These are phyloP conservation scores for Hypoxylon subgilvum DNA, from an alignment of 495 filamentous ascomycete genomes.

Conservation along the genomic window DNA sequence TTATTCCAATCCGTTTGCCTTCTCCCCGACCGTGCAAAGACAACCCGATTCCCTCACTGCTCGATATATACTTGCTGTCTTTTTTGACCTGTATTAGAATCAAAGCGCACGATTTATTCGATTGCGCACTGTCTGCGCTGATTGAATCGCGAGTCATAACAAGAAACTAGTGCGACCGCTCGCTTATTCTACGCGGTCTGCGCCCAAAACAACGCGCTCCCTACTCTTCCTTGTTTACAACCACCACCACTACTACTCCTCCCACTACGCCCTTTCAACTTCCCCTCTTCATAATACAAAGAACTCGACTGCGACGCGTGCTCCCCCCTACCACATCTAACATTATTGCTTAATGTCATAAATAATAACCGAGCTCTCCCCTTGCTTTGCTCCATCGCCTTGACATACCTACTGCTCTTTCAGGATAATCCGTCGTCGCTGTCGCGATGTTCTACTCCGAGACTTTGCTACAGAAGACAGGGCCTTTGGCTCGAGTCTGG, in stretches of 20 bases:
- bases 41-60: slow-evolving; percentile 9
- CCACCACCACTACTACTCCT: slow-evolving; percentile 24
- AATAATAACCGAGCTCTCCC: slow-evolving; percentile 37
- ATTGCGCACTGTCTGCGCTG: slow-evolving; percentile 25
- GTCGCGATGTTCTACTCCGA: slow-evolving; percentile 95
- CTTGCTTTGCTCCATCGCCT: slow-evolving; percentile 14
- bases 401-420: slow-evolving; percentile 40
- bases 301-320: slow-evolving; percentile 29
- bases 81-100: slow-evolving; percentile 2
- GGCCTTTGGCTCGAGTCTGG: slow-evolving; percentile 97
- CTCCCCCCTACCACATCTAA: slow-evolving; percentile 29
- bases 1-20: slow-evolving; percentile 35
- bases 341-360: slow-evolving; percentile 28
- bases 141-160: slow-evolving; percentile 23
- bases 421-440: slow-evolving; percentile 47
- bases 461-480: slow-evolving; percentile 92
- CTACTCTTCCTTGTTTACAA: slow-evolving; percentile 45
- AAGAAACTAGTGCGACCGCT: slow-evolving; percentile 19
- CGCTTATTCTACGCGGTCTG: slow-evolving; percentile 33
- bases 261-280: slow-evolving; percentile 32
- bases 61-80: slow-evolving; percentile 29
- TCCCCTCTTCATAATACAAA: slow-evolving; percentile 24
- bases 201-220: slow-evolving; percentile 50
- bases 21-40: slow-evolving; percentile 29
- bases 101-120: slow-evolving; percentile 7